Evolutionary conservation across 768 basidiomycete species (phyloP).

Genomic region (Cytidiella melzeri): DNA sequence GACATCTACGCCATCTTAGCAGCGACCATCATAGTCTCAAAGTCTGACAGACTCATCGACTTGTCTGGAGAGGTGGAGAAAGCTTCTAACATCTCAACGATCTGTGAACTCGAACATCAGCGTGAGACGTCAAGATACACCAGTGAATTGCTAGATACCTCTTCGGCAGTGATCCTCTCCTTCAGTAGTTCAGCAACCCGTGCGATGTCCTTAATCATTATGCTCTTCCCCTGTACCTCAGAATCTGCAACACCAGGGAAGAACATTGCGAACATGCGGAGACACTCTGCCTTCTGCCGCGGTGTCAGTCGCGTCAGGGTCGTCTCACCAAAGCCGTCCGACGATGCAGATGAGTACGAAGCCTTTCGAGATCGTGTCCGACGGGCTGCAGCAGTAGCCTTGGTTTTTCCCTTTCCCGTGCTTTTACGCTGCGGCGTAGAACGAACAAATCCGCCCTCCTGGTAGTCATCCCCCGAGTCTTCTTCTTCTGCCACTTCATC

Average conservation of each 20-base stretch:
- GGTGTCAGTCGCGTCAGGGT: constrained; percentile 31
- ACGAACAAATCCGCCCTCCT: constrained; percentile 17
- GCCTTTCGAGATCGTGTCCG: not conserved
- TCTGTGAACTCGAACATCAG: constrained; percentile 33
- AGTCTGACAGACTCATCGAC: constrained; percentile 62
- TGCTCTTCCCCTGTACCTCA: constrained; percentile 44
- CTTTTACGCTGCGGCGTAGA: constrained; percentile 1
- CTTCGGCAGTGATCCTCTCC: constrained; percentile 68
- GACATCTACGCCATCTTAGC: constrained; percentile 51
- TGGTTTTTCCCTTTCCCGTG: constrained; percentile 11
- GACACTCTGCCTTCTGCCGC: constrained; percentile 47
- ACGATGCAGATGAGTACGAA: not conserved
- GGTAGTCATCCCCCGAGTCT: constrained; percentile 28
- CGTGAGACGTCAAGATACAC: constrained; percentile 2
- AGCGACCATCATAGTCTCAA: constrained; percentile 67
- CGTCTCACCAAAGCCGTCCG: not conserved
- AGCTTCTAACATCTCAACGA: constrained; percentile 72
- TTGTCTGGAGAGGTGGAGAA: constrained; percentile 70
- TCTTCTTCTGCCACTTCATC: constrained; percentile 12
- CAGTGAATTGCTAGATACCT: constrained; percentile 39
- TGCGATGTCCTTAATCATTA: constrained; percentile 64
- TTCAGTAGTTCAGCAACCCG: constrained; percentile 55
- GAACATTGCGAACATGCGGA: constrained; percentile 64
- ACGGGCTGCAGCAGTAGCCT: not conserved
- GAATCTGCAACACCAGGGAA: constrained; percentile 50